phyloP scores from a whole-genome alignment of 176 grass and related monocot species.

The Alopecurus myosuroides region DNA sequence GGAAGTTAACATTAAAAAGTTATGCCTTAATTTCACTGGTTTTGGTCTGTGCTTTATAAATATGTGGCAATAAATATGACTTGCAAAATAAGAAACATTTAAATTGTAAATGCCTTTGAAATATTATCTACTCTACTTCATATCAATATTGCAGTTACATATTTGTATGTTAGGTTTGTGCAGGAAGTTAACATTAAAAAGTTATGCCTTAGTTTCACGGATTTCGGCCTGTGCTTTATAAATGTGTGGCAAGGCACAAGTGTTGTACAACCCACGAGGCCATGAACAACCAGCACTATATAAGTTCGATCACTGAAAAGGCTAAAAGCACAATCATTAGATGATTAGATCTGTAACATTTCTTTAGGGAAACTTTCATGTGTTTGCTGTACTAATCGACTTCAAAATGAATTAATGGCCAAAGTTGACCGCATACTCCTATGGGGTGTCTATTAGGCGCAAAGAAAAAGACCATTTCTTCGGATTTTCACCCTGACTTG shows the following conservation, averaged over 20 bases:
- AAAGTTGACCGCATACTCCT: not conserved
- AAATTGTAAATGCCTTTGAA: not conserved
- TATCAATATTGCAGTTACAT: not conserved
- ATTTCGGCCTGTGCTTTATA: no score
- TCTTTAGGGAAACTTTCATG: not conserved
- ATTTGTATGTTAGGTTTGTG: not conserved
- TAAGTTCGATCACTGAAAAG: not conserved
- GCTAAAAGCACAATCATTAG: not conserved
- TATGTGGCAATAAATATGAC: not conserved
- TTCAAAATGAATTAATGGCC: not conserved
- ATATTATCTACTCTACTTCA: not conserved
- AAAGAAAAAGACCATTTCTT: not conserved
- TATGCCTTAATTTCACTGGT: no score
- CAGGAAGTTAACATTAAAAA: not conserved
- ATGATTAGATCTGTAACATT: not conserved
- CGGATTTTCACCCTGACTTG: not conserved
- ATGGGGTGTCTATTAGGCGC: not conserved
- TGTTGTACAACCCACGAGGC: not conserved
- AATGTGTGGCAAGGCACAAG: not conserved
- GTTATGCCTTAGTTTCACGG: no score
- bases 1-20: not conserved
- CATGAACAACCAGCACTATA: not conserved
- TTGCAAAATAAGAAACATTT: slow-evolving; percentile 3
- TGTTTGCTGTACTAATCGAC: not conserved
- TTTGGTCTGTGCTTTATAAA: no score